Base-by-base conservation (phyloP, 2,329 filamentous ascomycete genomes). In the Xylaria sp. region DNA sequence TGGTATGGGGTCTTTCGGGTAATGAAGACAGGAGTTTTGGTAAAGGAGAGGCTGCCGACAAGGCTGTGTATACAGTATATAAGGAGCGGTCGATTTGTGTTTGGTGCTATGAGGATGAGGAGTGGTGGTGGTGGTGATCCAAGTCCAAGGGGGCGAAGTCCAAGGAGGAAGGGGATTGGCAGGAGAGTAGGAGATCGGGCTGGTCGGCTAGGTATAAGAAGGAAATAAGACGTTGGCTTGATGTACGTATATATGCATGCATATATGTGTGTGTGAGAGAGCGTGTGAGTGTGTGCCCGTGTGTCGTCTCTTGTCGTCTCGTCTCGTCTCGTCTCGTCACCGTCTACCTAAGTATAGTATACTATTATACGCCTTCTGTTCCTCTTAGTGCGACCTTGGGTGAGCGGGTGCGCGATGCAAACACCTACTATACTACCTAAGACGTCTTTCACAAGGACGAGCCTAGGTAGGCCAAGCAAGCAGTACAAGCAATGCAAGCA, bases 31-130 rank as follows among this genome's bases (percentile, higher is more conserved):
- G 6, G 42, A 35, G 8, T 54, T 21, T 44, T n/a, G 40, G 2
- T 63, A 50, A 60, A 68, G 54, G 62, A 65, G 53, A 70, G 64
- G 55, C 57, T 64, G 50, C 48, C 42, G 57, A 40, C 58, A 55
- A 67, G 62, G 60, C 62, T 61, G 50, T 61, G 2, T 35, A 2
- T 35, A 35, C 10, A 62, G 8, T 35, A 35, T 35, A 62, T 61
- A 65, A 57, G 50, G 48, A 63, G 53, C 29, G 59, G 57, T 61
- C 35, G 42, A 55, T 25, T 21, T 60, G 50, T 25, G n/a, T 27
- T 55, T 35, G 32, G 2, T 35, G 32, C 32, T 35, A 35, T 35
- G 32, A 35, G 32, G 10, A 35, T 6, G 8, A 35, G 32, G 8
- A 35, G 32, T 35, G 37, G 50, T 5, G n/a, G 40, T 50, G 13